Evolutionary conservation across 768 basidiomycete genomes (phyloP).

Genomic region (Phanerochaete carnosa): DNA sequence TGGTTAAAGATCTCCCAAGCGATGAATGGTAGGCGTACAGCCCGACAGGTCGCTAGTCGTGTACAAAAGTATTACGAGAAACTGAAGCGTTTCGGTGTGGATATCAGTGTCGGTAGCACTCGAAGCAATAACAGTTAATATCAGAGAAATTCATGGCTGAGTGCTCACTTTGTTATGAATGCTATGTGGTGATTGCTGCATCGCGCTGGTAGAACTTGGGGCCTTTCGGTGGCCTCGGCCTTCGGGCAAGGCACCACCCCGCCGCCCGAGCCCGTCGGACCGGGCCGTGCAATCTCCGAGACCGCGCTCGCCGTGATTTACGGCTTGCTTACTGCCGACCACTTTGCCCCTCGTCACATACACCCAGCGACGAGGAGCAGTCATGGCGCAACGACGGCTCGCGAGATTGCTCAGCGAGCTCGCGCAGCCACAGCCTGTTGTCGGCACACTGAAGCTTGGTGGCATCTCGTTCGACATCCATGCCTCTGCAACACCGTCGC

Average conservation of each 20-base stretch:
- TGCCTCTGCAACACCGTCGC: slow-evolving; percentile 41
- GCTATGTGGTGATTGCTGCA: neutral
- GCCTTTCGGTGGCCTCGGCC: neutral
- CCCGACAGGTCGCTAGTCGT: slow-evolving; percentile 83
- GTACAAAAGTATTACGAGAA: slow-evolving; percentile 90
- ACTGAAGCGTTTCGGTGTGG: slow-evolving; percentile 69
- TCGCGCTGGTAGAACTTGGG: neutral
- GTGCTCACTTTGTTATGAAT: neutral
- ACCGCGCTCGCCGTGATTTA: slow-evolving; percentile 1
- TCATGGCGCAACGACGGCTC: slow-evolving; percentile 36
- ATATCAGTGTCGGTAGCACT: slow-evolving; percentile 32
- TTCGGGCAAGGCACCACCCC: neutral
- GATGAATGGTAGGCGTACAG: slow-evolving; percentile 74
- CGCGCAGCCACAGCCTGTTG: slow-evolving; percentile 33
- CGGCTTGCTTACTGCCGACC: neutral
- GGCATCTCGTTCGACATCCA: slow-evolving; percentile 55
- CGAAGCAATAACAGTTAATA: slow-evolving; percentile 10
- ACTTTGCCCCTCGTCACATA: neutral
- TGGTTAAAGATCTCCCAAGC: slow-evolving; percentile 81
- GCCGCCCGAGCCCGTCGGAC: neutral
- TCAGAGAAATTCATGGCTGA: neutral
- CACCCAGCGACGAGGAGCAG: neutral
- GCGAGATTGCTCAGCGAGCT: slow-evolving; percentile 45
- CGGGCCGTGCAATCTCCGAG: slow-evolving; percentile 1
- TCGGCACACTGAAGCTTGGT: slow-evolving; percentile 58